These are phyloP conservation scores for Tetramitus jugosus DNA, from an alignment of 208 protist genomes.

Conservation along the genomic window DNA sequence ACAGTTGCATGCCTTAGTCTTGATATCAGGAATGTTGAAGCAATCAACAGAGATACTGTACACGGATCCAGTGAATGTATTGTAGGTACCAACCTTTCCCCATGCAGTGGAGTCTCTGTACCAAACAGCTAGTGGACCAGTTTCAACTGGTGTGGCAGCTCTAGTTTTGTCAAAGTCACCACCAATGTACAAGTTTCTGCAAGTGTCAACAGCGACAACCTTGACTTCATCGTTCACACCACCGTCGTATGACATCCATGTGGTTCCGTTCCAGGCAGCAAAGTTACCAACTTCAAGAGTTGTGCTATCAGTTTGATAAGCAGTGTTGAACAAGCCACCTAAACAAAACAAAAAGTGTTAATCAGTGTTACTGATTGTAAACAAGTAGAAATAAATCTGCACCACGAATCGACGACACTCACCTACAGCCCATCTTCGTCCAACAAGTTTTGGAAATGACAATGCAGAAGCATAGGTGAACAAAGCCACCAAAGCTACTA, in stretches of 20 bases:
- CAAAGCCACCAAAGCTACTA: no score
- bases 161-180: not conserved
- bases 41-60: not conserved
- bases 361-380: no score
- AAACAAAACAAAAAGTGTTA: no score
- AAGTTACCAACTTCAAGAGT: not conserved
- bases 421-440: no score
- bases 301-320: not conserved
- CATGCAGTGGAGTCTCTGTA: not conserved
- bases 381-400: no score
- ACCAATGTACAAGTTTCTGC: not conserved
- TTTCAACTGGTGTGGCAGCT: not conserved
- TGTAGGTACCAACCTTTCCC: not conserved
- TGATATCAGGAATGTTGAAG: no score
- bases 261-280: not conserved
- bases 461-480: no score
- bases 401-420: no score
- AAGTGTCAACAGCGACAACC: not conserved
- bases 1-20: not conserved
- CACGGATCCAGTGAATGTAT: not conserved
- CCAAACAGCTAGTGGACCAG: not conserved
- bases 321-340: not conserved
- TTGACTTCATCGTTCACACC: not conserved
- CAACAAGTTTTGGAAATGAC: no score
- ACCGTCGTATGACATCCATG: not conserved